Conservation (phyloP, 345 rosid species). For the Conringia planisiliqua region DNA sequence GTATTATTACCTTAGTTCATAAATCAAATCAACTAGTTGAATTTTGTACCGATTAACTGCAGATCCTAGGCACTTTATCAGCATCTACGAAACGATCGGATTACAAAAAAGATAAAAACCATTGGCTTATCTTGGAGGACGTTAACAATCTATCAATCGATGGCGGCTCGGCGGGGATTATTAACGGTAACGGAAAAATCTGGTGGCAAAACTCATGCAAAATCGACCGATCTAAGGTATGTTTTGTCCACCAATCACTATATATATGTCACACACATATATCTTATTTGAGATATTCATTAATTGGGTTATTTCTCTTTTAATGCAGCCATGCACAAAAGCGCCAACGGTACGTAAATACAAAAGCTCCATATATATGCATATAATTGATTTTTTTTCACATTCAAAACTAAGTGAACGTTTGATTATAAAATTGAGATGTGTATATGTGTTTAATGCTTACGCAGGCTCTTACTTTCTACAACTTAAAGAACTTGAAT, state of each 20-base stretch:
- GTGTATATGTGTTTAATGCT: background rate
- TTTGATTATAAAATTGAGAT: constrained; percentile 36
- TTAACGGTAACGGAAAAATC: constrained; percentile 74
- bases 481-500: constrained; percentile 45
- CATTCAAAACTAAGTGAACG: constrained; percentile 42
- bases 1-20: background rate
- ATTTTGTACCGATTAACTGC: background rate
- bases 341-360: constrained; percentile 74
- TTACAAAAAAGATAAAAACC: constrained; percentile 44
- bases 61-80: constrained; percentile 64
- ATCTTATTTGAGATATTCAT: background rate
- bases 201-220: constrained; percentile 98
- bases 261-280: background rate
- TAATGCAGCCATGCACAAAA: constrained; percentile 72
- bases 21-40: background rate
- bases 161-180: constrained; percentile 73
- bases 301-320: background rate
- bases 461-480: constrained; percentile 69
- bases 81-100: constrained; percentile 62
- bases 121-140: constrained; percentile 60
- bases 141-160: constrained; percentile 48
- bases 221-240: constrained; percentile 55
- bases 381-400: constrained; percentile 29
- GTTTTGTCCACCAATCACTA: background rate
- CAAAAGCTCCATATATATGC: background rate